Percentiles rank a stretch among this genome's conserved stretches.
Evolutionary conservation across 306 rosid species (phyloP).

Genomic region (Acacia confusa): DNA sequence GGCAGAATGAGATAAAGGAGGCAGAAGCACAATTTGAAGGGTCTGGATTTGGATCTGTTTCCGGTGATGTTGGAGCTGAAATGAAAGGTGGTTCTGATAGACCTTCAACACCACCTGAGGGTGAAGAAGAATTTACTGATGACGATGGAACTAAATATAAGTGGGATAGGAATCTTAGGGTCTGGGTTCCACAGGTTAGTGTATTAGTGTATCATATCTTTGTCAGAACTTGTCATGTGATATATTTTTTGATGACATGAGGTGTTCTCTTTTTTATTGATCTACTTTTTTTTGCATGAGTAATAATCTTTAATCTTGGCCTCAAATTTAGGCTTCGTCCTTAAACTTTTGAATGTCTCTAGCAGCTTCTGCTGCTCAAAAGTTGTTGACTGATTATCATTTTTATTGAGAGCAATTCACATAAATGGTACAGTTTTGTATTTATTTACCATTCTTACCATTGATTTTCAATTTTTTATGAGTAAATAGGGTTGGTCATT

Average conservation of each 20-base stretch:
- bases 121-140: slow-evolving; percentile 92
- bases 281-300: neutral
- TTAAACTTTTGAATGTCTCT: slow-evolving; percentile 2
- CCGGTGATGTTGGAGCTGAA: slow-evolving; percentile 24
- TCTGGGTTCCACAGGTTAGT: slow-evolving; percentile 93
- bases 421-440: neutral
- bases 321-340: slow-evolving; percentile 3
- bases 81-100: slow-evolving; percentile 53
- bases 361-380: neutral
- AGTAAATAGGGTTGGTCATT: neutral
- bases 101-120: slow-evolving; percentile 92
- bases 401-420: neutral
- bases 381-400: slow-evolving; percentile 1
- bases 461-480: neutral
- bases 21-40: slow-evolving; percentile 53
- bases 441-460: too few species aligned
- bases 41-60: slow-evolving; percentile 31
- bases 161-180: slow-evolving; percentile 79
- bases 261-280: neutral
- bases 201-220: slow-evolving; percentile 35
- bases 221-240: neutral
- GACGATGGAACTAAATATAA: slow-evolving; percentile 91
- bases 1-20: slow-evolving; percentile 74
- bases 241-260: neutral
- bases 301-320: slow-evolving; percentile 6